Base-by-base conservation (phyloP, 164 flowering plant genomes). In the Sedum album region DNA sequence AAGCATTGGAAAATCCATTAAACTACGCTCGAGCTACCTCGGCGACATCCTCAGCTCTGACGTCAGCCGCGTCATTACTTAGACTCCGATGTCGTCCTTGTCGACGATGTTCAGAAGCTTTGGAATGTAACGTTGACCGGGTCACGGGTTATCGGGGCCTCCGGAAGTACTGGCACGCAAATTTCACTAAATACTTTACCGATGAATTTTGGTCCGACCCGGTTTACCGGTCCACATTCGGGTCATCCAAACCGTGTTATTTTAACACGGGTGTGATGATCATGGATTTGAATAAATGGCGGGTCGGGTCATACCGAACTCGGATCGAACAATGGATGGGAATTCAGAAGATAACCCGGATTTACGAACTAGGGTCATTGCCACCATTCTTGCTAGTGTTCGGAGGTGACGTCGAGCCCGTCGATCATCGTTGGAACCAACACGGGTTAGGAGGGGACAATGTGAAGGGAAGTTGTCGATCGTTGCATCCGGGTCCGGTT, bases 241-340 rank as follows among this genome's bases (percentile, higher is more conserved):
- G 44, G 17, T 33, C 42, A 38, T n/a, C 23, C 7, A 62, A n/a
- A n/a, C 90, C 96, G 30, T 90, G 96, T 44, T 88, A 90, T 63
- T 88, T 88, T 77, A 88, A 90, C 79, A 90, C 96, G 0, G 96
- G 96, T 0, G 96, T 90, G 28, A 90, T 90, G 96, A 88, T 90
- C 42, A 88, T 90, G 87, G 96, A 90, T 73, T 66, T 90, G 72
- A 76, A 18, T 39, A 75, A 70, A 60, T 90, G 90, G 90, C 81
- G 92, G 35, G 75, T 73, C 31, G 91, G 94, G 30, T 70, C 79
- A 18, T 90, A 78, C 75, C 85, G 66, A 31, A 2, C 1, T 2
- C 21, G 15, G 7, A 64, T 64, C 44, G 66, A 64, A 26, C 42
- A 15, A 38, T 35, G 66, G 66, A 64, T 64, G 66, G 44, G 35